Evolutionary conservation across 179 eudicot species (phyloP).

Genomic region (Silene coronaria): DNA sequence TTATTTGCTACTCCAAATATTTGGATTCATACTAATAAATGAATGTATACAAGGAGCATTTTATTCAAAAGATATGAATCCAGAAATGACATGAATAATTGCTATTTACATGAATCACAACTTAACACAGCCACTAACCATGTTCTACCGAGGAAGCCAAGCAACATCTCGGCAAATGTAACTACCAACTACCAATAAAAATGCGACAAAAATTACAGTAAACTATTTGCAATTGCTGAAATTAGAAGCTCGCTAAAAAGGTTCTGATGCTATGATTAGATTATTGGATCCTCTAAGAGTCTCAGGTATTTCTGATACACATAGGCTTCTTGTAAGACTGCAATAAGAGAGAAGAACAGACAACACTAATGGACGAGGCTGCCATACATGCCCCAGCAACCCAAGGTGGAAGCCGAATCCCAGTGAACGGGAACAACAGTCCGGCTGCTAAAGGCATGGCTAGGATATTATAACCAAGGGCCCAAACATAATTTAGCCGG

Average conservation of each 20-base stretch:
- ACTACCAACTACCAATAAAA: no score
- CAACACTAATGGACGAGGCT: slow-evolving; percentile 85
- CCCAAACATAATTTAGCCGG: slow-evolving; percentile 85
- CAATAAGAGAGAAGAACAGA: slow-evolving; percentile 82
- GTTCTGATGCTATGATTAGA: neutral
- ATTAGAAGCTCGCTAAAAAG: neutral
- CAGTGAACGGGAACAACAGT: slow-evolving; percentile 65
- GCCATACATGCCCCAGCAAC: slow-evolving; percentile 99
- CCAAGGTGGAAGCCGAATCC: slow-evolving; percentile 92
- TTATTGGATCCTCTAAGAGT: neutral
- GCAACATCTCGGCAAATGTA: no score
- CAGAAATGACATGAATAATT: no score
- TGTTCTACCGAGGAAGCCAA: no score
- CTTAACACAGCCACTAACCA: no score
- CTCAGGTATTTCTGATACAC: slow-evolving; percentile 19
- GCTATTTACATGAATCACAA: no score
- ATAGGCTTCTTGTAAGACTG: slow-evolving; percentile 89
- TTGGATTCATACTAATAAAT: no score
- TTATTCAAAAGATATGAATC: no score
- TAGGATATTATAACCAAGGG: slow-evolving; percentile 83
- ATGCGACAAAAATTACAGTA: neutral
- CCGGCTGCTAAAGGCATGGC: slow-evolving; percentile 95
- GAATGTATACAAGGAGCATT: no score
- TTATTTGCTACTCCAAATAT: no score
- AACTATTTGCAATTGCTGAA: slow-evolving; percentile 1